A percentile compares a stretch with the other conserved stretches of the same genome.
phyloP scores from a whole-genome alignment of 768 basidiomycete genomes.

The Termitomyces sp. region DNA sequence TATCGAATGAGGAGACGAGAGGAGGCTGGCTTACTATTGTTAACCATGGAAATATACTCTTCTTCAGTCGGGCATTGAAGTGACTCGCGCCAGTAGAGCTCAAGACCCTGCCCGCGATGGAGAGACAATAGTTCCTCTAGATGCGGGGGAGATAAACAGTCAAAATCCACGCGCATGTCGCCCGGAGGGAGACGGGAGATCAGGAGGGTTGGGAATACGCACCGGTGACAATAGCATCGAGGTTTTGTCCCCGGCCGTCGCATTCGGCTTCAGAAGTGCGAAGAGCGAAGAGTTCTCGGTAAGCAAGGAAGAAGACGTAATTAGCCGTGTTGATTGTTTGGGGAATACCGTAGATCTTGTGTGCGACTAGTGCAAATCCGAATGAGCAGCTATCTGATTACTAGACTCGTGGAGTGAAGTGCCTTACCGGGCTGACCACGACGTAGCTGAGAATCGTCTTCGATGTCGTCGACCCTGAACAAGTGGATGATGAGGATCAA shows the following conservation, averaged over 20 bases:
- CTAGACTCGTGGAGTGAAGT: too few relatives aligned
- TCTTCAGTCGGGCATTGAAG: constrained; percentile 90
- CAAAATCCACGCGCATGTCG: too few relatives aligned
- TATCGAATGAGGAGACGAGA: neutral
- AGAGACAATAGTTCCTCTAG: constrained; percentile 68
- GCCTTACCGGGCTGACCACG: constrained; percentile 74
- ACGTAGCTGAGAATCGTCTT: constrained; percentile 84
- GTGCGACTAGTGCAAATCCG: constrained; percentile 51
- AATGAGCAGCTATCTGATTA: too few relatives aligned
- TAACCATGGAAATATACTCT: constrained; percentile 94
- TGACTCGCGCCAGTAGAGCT: constrained; percentile 92
- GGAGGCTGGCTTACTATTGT: constrained; percentile 64
- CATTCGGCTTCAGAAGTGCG: constrained; percentile 19
- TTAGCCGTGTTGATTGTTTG: constrained; percentile 98
- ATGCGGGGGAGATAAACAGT: neutral
- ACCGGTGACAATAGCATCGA: constrained; percentile 64
- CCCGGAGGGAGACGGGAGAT: neutral
- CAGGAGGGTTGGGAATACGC: constrained; percentile 9
- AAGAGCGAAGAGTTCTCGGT: constrained; percentile 72
- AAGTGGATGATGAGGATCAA: neutral
- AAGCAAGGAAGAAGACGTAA: constrained; percentile 95
- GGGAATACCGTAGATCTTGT: constrained; percentile 94
- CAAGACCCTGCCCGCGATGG: constrained; percentile 93
- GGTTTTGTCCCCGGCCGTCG: constrained; percentile 28
- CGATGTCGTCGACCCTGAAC: constrained; percentile 86